Evolutionary conservation across 257 asterid genomes (phyloP).

Genomic region (Perilla frutescens): DNA sequence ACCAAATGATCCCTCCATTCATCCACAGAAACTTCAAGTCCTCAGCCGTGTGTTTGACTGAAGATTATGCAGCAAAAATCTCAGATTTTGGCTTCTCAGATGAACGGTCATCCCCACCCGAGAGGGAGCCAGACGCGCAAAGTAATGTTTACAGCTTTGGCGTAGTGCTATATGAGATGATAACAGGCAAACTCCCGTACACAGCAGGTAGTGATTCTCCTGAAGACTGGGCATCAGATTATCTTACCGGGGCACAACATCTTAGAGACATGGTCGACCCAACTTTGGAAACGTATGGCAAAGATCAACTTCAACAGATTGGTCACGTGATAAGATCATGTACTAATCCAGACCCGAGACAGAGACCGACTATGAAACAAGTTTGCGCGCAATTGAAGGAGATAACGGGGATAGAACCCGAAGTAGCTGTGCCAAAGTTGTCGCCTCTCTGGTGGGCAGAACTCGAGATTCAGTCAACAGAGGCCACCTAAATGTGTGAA

Average conservation of each 20-base stretch:
- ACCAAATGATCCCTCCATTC: conserved; percentile 65
- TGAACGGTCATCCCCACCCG: conserved; percentile 39
- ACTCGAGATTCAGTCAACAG: conserved; percentile 69
- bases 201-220: conserved; percentile 51
- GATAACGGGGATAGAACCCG: conserved; percentile 69
- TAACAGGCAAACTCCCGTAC: conserved; percentile 77
- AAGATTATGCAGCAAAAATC: conserved; percentile 87
- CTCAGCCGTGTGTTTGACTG: conserved; percentile 65
- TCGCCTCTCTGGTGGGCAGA: conserved; percentile 99
- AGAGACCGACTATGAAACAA: conserved; percentile 61
- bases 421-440: conserved; percentile 66
- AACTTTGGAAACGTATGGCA: conserved; percentile 53
- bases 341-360: conserved; percentile 49
- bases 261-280: conserved; percentile 62
- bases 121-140: conserved; percentile 38
- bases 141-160: conserved; percentile 80
- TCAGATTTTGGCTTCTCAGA: conserved; percentile 62
- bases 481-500: conserved; percentile 33
- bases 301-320: conserved; percentile 57
- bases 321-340: conserved; percentile 60
- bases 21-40: conserved; percentile 72
- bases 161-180: conserved; percentile 66
- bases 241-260: conserved; percentile 47
- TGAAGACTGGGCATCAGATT: conserved; percentile 75
- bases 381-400: conserved; percentile 60